Conservation (phyloP, 2,329 filamentous ascomycete genomes). For the Penicillium glabrum region DNA sequence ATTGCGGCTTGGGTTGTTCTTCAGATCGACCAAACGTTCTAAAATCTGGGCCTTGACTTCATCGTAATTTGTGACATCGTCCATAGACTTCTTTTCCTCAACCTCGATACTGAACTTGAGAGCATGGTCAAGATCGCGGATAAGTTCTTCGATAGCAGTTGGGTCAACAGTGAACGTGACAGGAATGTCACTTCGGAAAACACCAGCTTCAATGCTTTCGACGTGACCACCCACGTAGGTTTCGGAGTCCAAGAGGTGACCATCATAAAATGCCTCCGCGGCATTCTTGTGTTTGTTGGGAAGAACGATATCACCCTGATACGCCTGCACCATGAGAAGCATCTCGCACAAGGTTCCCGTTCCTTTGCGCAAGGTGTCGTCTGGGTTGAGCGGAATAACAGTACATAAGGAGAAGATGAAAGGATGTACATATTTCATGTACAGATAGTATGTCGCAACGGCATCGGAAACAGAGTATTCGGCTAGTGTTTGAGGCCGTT, state of each 20-base stretch:
- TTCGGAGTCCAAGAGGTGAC: conserved; percentile 92
- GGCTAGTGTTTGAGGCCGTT: conserved; percentile 88
- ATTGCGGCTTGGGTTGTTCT: conserved; percentile 76
- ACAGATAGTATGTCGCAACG: conserved; percentile 96
- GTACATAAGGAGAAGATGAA: conserved; percentile 99
- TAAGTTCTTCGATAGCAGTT: conserved; percentile 81
- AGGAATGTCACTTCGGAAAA: conserved; percentile 93
- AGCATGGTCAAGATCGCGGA: conserved; percentile 82
- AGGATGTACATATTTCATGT: conserved; percentile 99
- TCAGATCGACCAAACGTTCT: conserved; percentile 68
- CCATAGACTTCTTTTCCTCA: conserved; percentile 78
- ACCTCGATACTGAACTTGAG: conserved; percentile 83
- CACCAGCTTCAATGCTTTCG: conserved; percentile 97
- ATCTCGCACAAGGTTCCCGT: conserved; percentile 99
- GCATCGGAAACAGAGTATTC: conserved; percentile 99
- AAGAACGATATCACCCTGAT: conserved; percentile 83
- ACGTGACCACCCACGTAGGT: conserved; percentile 98
- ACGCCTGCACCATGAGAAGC: conserved; percentile 98
- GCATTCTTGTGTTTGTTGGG: conserved; percentile 95
- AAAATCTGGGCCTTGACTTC: conserved; percentile 82
- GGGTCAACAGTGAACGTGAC: conserved; percentile 92
- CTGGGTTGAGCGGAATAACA: conserved; percentile 87
- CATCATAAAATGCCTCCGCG: conserved; percentile 93
- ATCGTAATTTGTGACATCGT: conserved; percentile 78
- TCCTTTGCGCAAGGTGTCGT: conserved; percentile 91